Evolutionary conservation across 164 flowering plant genomes (phyloP).

Genomic region (Tetracentron sinense): DNA sequence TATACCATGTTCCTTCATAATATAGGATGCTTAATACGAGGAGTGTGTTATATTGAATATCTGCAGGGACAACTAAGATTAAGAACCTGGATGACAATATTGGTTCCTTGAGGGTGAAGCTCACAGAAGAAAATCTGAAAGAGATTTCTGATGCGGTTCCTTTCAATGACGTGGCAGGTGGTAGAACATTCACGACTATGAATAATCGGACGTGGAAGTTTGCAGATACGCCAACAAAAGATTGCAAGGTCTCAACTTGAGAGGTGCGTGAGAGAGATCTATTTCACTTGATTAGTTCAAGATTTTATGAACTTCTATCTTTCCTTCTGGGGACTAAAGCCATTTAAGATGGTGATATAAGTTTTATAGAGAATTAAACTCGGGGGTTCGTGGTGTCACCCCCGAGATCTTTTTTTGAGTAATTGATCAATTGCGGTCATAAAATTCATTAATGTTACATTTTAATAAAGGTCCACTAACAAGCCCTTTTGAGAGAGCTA

Average conservation of each 20-base stretch:
- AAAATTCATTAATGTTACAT: no score
- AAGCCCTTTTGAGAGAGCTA: no score
- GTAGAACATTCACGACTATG: background rate
- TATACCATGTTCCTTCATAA: background rate
- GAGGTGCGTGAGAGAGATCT: background rate
- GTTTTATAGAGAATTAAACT: background rate
- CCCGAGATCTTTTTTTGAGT: no score
- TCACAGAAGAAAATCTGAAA: conserved; percentile 7
- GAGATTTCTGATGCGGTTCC: conserved; percentile 15
- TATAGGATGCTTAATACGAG: background rate
- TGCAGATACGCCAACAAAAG: conserved; percentile 4
- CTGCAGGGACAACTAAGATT: conserved; percentile 14
- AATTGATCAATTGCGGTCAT: no score
- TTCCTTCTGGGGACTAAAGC: background rate
- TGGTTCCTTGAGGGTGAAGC: conserved; percentile 3
- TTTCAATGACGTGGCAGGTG: conserved; percentile 3
- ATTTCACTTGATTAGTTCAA: background rate
- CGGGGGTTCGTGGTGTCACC: background rate
- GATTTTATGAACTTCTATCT: background rate
- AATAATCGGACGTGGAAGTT: background rate
- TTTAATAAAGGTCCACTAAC: no score
- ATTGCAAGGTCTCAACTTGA: background rate
- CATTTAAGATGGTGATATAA: background rate
- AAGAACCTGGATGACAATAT: conserved; percentile 16
- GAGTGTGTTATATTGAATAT: background rate